Conservation (phyloP, 345 rosid species). For the Pugionium cornutum region DNA sequence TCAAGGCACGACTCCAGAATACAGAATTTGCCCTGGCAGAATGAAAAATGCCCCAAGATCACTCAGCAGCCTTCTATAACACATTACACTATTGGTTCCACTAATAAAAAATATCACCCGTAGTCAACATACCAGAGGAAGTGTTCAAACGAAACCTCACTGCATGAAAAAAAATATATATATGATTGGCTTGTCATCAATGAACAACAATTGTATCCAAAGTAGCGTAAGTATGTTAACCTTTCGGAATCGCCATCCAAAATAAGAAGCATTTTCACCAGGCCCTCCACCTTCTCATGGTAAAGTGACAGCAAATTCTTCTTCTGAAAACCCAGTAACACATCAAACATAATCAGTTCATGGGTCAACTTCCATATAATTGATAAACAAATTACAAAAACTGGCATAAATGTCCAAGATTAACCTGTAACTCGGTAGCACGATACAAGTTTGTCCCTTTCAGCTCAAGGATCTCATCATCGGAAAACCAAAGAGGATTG, state of each 20-base stretch:
- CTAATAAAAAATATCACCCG: not conserved
- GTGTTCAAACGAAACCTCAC: slow-evolving; percentile 72
- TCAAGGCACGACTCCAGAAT: slow-evolving; percentile 95
- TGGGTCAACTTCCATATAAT: no score
- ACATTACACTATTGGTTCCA: slow-evolving; percentile 6
- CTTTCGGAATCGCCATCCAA: slow-evolving; percentile 65
- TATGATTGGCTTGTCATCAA: slow-evolving; percentile 7
- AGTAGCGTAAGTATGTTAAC: slow-evolving; percentile 34
- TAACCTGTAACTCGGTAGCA: slow-evolving; percentile 81
- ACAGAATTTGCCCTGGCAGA: slow-evolving; percentile 83
- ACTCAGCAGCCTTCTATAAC: slow-evolving; percentile 14
- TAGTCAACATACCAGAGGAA: slow-evolving; percentile 71
- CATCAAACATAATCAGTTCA: not conserved
- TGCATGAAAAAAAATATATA: slow-evolving; percentile 42
- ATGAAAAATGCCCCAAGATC: slow-evolving; percentile 23
- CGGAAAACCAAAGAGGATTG: slow-evolving; percentile 87
- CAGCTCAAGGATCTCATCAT: slow-evolving; percentile 72
- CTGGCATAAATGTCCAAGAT: not conserved
- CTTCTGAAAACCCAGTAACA: slow-evolving; percentile 53
- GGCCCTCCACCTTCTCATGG: slow-evolving; percentile 62
- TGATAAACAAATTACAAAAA: not conserved
- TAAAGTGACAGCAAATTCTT: slow-evolving; percentile 60
- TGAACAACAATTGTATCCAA: not conserved
- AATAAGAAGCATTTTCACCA: slow-evolving; percentile 75
- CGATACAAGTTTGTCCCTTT: slow-evolving; percentile 74